Conservation (phyloP, 2,329 filamentous ascomycete species). For the Zymoseptoria brevis region DNA sequence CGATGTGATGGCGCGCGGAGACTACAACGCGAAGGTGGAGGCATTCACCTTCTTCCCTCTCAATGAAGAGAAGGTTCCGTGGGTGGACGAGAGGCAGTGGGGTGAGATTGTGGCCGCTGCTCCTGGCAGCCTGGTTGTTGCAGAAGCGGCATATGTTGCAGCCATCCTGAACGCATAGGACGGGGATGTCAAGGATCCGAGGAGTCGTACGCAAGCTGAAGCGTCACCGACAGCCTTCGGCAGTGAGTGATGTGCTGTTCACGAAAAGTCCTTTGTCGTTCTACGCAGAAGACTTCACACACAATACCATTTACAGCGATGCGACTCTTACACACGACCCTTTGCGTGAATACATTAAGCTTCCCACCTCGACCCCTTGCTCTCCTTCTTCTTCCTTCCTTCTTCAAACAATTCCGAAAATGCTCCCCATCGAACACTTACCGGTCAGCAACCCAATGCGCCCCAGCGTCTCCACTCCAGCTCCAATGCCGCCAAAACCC, state of each 20-base stretch:
- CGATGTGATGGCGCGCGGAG: background rate
- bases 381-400: too few species aligned
- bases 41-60: background rate
- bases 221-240: background rate
- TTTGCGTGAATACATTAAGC: too few species aligned
- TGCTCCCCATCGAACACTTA: background rate
- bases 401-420: too few species aligned
- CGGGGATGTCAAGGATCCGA: too few species aligned
- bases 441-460: too few species aligned
- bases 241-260: background rate
- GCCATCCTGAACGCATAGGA: background rate
- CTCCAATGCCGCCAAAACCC: background rate
- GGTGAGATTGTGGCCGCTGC: too few species aligned
- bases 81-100: background rate
- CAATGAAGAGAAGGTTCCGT: background rate
- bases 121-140: background rate
- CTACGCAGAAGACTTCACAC: too few species aligned
- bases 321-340: too few species aligned
- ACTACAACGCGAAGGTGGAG: background rate
- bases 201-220: background rate
- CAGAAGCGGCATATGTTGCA: background rate
- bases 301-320: too few species aligned
- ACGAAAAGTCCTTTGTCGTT: too few species aligned
- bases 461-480: background rate
- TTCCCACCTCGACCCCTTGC: accelerated